Evolutionary conservation across 164 flowering plant species (phyloP), one percentile per base, ranked within the genome.

Genomic region (Piper longum): DNA sequence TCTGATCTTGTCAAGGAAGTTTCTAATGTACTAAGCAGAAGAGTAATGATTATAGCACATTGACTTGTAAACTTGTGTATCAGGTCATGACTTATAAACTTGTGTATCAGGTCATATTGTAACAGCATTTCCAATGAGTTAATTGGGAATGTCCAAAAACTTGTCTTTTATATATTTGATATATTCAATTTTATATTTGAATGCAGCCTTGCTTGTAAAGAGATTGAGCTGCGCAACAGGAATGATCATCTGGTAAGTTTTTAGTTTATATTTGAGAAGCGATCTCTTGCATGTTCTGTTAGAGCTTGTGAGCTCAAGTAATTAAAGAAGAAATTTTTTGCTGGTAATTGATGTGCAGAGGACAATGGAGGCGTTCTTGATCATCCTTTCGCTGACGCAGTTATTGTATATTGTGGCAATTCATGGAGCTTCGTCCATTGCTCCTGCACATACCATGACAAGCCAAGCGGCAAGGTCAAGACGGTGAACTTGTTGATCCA

Each of bases 341-440:
- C 2, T 48, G 43, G 16, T 26, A 26, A 26, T 44, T 60, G 44
- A 41, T 48, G 64, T 81, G 82, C 87, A 91, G 97, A 83, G 73
- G 76, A 88, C 96, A 19, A 87, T 92, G 98, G 98, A 92, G 72
- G 96, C 95, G 13, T 89, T 91, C 73, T 17, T 76, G 40, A 86
- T 90, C 9, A 88, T 90, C 54, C 86, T 90, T 16, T 77, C 97
- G 2, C 83, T 66, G 3, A 90, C 97, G 2, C 97, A 90, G 69
- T 79, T 89, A 4, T 8, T 83, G 0, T 92, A 87, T 73, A 77
- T 87, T 18, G 76, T 78, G n/a, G 86, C 81, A 59, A 80, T 92
- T 63, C 81, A 83, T 63, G 78, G 81, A 1, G 62, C 57, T 48
- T 48, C 52, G 8, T 48, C 52, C 14, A 14, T 48, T 48, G 52